Conservation (phyloP, 805 yeast genomes). For the Candida sithepensis region DNA sequence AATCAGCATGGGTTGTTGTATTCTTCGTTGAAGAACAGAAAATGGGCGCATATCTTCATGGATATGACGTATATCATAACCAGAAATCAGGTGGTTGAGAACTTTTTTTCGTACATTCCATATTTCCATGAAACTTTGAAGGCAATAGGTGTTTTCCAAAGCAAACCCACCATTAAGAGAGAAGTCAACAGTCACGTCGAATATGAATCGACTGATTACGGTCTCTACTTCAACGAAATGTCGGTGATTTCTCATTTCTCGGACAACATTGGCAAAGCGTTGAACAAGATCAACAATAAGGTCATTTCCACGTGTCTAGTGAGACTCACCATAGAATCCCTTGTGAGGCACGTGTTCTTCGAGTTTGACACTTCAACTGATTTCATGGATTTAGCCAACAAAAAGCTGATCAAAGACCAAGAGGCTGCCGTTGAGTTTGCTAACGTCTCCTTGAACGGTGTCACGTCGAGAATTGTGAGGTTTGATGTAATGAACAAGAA, state of each 20-base stretch:
- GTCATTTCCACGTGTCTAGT: constrained; percentile 8
- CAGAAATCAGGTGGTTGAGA: constrained; percentile 55
- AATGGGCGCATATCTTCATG: constrained; percentile 74
- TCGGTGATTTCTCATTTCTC: constrained; percentile 64
- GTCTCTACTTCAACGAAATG: constrained; percentile 62
- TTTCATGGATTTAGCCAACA: not conserved
- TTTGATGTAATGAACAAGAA: constrained; percentile 43
- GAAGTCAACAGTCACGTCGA: constrained; percentile 83
- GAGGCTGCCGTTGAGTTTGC: constrained; percentile 22
- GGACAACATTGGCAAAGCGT: constrained; percentile 48
- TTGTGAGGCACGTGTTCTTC: constrained; percentile 11
- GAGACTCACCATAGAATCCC: constrained; percentile 9
- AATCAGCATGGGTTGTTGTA: constrained; percentile 35
- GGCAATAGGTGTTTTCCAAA: constrained; percentile 67
- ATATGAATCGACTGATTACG: constrained; percentile 83
- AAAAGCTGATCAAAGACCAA: constrained; percentile 18
- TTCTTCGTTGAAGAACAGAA: constrained; percentile 55
- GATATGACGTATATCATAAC: constrained; percentile 77
- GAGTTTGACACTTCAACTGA: constrained; percentile 8
- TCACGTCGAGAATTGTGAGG: constrained; percentile 27
- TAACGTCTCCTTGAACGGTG: constrained; percentile 19
- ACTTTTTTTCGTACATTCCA: constrained; percentile 40
- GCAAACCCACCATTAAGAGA: constrained; percentile 68
- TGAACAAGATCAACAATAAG: constrained; percentile 24
- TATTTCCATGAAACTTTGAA: constrained; percentile 62